Conservation (phyloP, 495 filamentous ascomycete genomes). For the Talaromyces borbonicus region DNA sequence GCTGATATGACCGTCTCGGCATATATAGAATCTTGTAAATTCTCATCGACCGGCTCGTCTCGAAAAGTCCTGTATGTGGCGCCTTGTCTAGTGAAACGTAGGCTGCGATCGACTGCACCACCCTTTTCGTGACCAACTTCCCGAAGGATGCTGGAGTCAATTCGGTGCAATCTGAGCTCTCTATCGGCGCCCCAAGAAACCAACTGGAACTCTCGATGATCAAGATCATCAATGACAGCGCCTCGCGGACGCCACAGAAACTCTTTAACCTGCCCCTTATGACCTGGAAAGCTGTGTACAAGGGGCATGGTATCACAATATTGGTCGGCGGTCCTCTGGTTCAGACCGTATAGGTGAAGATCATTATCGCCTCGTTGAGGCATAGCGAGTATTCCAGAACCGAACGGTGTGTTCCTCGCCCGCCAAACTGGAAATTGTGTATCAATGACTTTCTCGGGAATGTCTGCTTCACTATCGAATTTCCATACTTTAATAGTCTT, state of each 20-base stretch:
- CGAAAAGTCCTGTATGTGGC: constrained; percentile 82
- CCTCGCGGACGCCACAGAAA: constrained; percentile 87
- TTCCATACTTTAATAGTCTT: constrained; percentile 95
- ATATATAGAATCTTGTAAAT: constrained; percentile 21
- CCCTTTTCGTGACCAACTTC: constrained; percentile 72
- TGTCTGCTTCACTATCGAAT: constrained; percentile 51
- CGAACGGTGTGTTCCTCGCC: constrained; percentile 89
- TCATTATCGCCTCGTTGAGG: constrained; percentile 77
- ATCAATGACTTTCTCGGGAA: constrained; percentile 62
- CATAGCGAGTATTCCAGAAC: constrained; percentile 80
- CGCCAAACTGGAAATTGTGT: constrained; percentile 87
- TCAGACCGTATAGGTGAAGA: constrained; percentile 78
- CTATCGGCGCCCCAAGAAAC: constrained; percentile 89
- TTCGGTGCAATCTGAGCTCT: constrained; percentile 67
- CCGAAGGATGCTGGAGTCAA: constrained; percentile 52
- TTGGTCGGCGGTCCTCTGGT: constrained; percentile 34
- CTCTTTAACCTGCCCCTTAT: constrained; percentile 81
- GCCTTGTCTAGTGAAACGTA: constrained; percentile 70
- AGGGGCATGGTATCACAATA: constrained; percentile 40
- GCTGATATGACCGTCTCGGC: constrained; percentile 12
- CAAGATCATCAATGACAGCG: constrained; percentile 55
- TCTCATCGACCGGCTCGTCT: constrained; percentile 36
- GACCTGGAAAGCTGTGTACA: constrained; percentile 67
- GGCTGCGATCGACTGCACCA: constrained; percentile 48
- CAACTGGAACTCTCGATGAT: constrained; percentile 84